Conservation (phyloP, 2,329 filamentous ascomycete genomes). For the Epichloe coenophiala region DNA sequence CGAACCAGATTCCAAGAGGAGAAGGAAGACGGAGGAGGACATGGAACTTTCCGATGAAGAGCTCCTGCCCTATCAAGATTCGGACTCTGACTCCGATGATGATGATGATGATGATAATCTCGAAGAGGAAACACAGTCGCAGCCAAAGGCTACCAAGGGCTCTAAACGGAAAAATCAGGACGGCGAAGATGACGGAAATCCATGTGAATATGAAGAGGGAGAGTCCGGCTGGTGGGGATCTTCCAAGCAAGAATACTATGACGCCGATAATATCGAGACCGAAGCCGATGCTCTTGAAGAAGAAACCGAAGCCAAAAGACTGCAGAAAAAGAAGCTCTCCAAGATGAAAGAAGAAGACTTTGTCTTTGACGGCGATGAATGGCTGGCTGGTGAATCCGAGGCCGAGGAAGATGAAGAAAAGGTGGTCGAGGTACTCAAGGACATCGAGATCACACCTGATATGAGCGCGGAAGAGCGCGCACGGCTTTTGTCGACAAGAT, state of each 20-base stretch:
- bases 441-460: constrained; percentile 66
- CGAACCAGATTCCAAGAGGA: constrained; percentile 62
- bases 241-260: constrained; percentile 82
- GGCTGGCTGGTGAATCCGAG: constrained; percentile 48
- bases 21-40: constrained; percentile 58
- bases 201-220: constrained; percentile 36
- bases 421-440: constrained; percentile 78
- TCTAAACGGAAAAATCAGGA: constrained; percentile 19
- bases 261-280: constrained; percentile 61
- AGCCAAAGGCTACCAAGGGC: constrained; percentile 7
- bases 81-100: constrained; percentile 27
- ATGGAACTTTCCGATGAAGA: constrained; percentile 51
- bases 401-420: constrained; percentile 40
- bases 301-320: constrained; percentile 73
- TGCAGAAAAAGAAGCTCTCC: constrained; percentile 87
- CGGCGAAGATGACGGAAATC: constrained; percentile 41
- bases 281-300: constrained; percentile 69
- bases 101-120: constrained; percentile 22
- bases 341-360: constrained; percentile 89
- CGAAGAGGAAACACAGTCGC: constrained; percentile 14
- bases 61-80: constrained; percentile 36
- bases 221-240: constrained; percentile 71
- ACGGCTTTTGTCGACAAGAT: constrained; percentile 63
- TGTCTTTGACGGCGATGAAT: constrained; percentile 80
- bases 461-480: constrained; percentile 64